Conservation (phyloP, 768 basidiomycete genomes). For the Galerina marginata region DNA sequence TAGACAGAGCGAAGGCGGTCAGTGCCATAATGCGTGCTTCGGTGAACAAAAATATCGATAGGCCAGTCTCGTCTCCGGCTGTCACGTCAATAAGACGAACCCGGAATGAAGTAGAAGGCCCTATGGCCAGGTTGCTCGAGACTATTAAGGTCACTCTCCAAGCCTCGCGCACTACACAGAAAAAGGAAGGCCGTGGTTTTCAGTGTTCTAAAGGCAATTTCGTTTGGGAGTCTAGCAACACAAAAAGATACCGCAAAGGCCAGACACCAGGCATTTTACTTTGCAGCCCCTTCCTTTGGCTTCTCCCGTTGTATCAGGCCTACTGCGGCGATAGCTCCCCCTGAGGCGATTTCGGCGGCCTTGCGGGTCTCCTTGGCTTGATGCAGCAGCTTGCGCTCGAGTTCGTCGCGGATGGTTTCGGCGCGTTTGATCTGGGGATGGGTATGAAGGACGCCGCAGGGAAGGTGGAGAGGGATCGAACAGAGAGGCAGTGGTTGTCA, state of each 20-base stretch:
- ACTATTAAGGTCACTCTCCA: no score
- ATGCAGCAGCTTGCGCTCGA: slow-evolving; percentile 66
- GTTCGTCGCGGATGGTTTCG: slow-evolving; percentile 72
- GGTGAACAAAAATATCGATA: no score
- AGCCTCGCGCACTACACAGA: no score
- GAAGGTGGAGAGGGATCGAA: background rate
- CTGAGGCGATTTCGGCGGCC: slow-evolving; percentile 64
- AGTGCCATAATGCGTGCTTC: no score
- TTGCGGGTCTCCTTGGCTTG: slow-evolving; percentile 71
- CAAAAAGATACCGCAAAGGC: background rate
- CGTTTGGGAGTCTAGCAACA: no score
- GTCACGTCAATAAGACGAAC: no score
- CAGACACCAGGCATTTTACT: background rate
- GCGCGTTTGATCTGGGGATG: slow-evolving; percentile 52
- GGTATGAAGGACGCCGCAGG: background rate
- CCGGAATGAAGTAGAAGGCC: no score
- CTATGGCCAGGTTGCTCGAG: no score
- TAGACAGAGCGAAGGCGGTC: no score
- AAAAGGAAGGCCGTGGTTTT: no score
- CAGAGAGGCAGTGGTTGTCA: background rate
- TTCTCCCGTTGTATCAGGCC: slow-evolving; percentile 66
- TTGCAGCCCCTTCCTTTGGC: slow-evolving; percentile 26
- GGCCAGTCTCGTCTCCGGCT: no score
- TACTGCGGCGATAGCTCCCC: slow-evolving; percentile 76
- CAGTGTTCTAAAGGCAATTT: no score